Conservation (phyloP, 2,329 filamentous ascomycete genomes). For the Epichloe baconii region DNA sequence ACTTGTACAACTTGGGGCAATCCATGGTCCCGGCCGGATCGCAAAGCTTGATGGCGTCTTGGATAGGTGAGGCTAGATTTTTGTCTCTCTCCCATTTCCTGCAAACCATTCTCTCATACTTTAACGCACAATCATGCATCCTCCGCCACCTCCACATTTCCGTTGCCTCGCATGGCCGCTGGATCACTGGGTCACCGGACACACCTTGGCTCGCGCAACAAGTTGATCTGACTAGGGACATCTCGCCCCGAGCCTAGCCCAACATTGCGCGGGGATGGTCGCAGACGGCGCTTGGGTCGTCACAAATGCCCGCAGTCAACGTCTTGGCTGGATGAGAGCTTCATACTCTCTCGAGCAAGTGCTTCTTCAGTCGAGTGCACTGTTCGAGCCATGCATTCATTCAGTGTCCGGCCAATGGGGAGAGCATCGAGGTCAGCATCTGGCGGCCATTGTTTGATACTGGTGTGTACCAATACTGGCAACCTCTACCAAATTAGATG, state of each 20-base stretch:
- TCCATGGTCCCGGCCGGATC: constrained; percentile 62
- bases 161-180: constrained; percentile 26
- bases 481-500: constrained; percentile 30
- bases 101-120: constrained; percentile 7
- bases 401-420: constrained; percentile 24
- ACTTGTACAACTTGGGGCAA: constrained; percentile 59
- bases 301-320: neutral
- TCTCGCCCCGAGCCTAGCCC: no score
- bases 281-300: neutral
- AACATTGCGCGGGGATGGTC: neutral
- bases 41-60: constrained; percentile 64
- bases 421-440: constrained; percentile 19
- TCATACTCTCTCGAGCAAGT: neutral
- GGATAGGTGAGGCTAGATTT: constrained; percentile 63
- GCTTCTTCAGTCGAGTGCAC: neutral
- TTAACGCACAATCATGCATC: neutral
- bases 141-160: neutral
- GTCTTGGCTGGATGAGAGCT: neutral
- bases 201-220: neutral
- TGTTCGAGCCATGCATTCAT: constrained; percentile 1
- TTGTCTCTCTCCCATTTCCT: constrained; percentile 7
- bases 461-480: neutral
- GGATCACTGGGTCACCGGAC: constrained; percentile 38
- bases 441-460: constrained; percentile 27
- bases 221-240: neutral